These are phyloP conservation scores for Starmerella tilneyi DNA, from an alignment of 805 yeast genomes.

Conservation along the genomic window DNA sequence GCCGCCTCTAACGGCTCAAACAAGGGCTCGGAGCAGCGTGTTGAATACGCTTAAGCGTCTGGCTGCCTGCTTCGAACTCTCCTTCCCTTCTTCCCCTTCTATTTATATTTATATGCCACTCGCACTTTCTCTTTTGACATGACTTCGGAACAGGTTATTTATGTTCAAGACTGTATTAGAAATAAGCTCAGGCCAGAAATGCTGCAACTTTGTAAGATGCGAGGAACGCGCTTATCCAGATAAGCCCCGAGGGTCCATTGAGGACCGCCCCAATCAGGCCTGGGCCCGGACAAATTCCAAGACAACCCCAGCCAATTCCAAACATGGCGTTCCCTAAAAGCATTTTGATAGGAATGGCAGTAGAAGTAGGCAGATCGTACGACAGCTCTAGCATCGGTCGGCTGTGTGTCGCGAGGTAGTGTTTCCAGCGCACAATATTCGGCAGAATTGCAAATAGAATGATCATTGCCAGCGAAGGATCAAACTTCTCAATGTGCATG, in stretches of 20 bases:
- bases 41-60: slow-evolving; percentile 4
- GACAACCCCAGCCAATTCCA: slow-evolving; percentile 46
- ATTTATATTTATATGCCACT: too few species aligned
- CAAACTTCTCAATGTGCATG: slow-evolving; percentile 33
- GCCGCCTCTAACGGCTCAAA: neutral
- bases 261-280: slow-evolving; percentile 31
- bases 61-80: too few species aligned
- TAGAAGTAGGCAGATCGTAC: slow-evolving; percentile 24
- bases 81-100: too few species aligned
- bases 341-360: slow-evolving; percentile 29
- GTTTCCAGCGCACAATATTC: slow-evolving; percentile 28
- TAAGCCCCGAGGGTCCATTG: neutral
- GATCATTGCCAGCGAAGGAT: slow-evolving; percentile 41
- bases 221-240: slow-evolving; percentile 13
- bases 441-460: slow-evolving; percentile 39
- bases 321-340: slow-evolving; percentile 38
- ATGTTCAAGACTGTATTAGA: too few species aligned
- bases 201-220: neutral
- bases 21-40: neutral
- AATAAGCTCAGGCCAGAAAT: too few species aligned
- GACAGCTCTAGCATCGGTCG: slow-evolving; percentile 12
- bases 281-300: slow-evolving; percentile 48
- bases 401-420: neutral
- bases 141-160: too few species aligned
- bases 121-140: too few species aligned